Evolutionary conservation across 768 basidiomycete species (phyloP).

Genomic region (Kwoniella europaea): DNA sequence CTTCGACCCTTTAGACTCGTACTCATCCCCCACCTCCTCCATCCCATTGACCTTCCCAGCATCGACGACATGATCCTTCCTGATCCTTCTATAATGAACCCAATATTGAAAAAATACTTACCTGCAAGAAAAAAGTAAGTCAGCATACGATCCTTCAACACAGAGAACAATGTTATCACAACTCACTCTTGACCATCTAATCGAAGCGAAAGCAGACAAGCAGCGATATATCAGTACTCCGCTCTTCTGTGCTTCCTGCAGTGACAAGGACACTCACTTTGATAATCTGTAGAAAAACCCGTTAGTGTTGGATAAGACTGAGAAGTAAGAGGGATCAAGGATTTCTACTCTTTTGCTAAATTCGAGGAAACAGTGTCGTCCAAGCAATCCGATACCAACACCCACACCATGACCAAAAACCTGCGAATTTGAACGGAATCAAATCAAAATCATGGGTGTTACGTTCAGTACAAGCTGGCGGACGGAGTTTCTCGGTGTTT

Average conservation of each 20-base stretch:
- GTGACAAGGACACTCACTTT: constrained; percentile 24
- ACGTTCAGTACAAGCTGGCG: background rate
- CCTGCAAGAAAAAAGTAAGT: constrained; percentile 23
- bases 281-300: constrained; percentile 26
- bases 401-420: background rate
- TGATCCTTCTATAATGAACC: background rate
- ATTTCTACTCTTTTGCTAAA: background rate
- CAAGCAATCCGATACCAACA: background rate
- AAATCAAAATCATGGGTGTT: background rate
- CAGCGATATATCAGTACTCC: background rate
- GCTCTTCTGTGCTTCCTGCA: background rate
- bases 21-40: background rate
- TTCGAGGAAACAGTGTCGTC: background rate
- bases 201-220: constrained; percentile 3
- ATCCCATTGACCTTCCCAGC: background rate
- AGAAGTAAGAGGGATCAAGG: constrained; percentile 7
- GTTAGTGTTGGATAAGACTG: constrained; percentile 21
- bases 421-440: constrained; percentile 8
- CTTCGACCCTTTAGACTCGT: no score
- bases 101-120: constrained; percentile 16
- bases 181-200: constrained; percentile 56
- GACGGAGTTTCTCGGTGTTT: constrained; percentile 39
- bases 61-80: background rate
- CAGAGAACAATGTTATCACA: background rate
- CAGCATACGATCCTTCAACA: constrained; percentile 17